Conservation (phyloP, 2,329 filamentous ascomycete genomes). For the Colletotrichum karsti region DNA sequence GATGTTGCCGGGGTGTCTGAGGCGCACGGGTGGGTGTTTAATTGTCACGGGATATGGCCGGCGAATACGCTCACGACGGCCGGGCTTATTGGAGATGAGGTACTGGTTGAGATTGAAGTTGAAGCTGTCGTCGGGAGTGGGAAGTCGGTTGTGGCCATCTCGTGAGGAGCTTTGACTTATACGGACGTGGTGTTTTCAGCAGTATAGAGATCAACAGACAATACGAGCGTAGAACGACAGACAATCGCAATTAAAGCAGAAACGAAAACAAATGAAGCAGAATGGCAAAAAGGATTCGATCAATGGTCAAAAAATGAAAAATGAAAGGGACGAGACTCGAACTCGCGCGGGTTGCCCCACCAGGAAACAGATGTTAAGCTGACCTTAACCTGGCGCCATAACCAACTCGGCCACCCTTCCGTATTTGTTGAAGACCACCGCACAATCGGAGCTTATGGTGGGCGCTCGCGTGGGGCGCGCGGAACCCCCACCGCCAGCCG, state of each 20-base stretch:
- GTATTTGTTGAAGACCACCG: not conserved
- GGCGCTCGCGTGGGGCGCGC: no score
- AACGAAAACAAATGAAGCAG: not conserved
- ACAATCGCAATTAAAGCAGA: not conserved
- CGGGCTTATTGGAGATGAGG: conserved; percentile 1
- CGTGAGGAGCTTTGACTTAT: not conserved
- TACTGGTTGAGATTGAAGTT: conserved; percentile 11
- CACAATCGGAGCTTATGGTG: no score
- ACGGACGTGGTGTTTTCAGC: no score
- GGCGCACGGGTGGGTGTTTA: conserved; percentile 11
- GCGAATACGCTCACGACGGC: not conserved
- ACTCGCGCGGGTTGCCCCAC: conserved; percentile 30
- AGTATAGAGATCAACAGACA: no score
- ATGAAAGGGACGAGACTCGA: conserved; percentile 30
- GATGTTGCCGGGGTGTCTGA: conserved; percentile 2
- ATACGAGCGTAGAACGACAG: not conserved
- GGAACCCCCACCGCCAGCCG: no score
- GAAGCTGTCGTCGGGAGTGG: conserved; percentile 6
- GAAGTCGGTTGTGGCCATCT: not conserved
- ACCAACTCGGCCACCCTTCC: conserved; percentile 30
- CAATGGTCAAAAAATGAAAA: not conserved
- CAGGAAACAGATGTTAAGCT: conserved; percentile 30
- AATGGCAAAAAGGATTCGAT: not conserved
- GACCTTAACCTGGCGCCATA: conserved; percentile 30
- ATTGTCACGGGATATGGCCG: not conserved